These are phyloP conservation scores for Monosporascus sp. DNA, from an alignment of 2,329 filamentous ascomycete species.

Conservation along the genomic window DNA sequence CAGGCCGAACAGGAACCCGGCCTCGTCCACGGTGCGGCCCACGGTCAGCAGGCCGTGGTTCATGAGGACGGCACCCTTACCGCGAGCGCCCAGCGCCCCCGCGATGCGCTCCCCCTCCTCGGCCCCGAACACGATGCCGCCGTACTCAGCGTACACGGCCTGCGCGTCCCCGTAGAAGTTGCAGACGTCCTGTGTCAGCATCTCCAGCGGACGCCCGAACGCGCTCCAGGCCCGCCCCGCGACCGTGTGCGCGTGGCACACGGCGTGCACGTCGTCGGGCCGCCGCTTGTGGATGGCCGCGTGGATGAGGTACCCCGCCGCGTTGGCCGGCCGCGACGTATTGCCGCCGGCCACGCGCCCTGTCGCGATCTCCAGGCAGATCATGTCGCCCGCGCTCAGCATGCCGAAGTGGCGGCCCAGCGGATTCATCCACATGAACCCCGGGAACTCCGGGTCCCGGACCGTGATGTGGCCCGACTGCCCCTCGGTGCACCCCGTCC, in stretches of 20 bases:
- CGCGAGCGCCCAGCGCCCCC: conserved; percentile 49
- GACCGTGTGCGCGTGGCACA: conserved; percentile 64
- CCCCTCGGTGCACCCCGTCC: conserved; percentile 62
- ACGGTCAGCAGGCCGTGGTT: conserved; percentile 71
- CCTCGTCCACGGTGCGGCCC: conserved; percentile 67
- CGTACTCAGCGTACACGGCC: conserved; percentile 54
- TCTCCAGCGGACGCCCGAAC: conserved; percentile 61
- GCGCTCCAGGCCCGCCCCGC: conserved; percentile 63
- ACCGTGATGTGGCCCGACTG: conserved; percentile 47
- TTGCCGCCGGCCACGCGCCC: conserved; percentile 63
- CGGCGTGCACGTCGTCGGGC: conserved; percentile 54
- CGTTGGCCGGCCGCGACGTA: conserved; percentile 53
- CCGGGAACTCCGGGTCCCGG: conserved; percentile 21
- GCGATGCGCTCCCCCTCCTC: conserved; percentile 63
- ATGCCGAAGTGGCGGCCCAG: conserved; percentile 60
- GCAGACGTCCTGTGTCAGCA: conserved; percentile 64
- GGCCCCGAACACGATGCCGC: conserved; percentile 49
- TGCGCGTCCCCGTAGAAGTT: conserved; percentile 57
- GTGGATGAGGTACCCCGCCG: conserved; percentile 66
- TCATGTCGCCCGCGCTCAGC: conserved; percentile 60
- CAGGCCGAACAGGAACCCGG: conserved; percentile 62
- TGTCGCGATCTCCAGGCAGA: conserved; percentile 51
- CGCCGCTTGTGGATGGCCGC: conserved; percentile 61
- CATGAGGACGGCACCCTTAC: conserved; percentile 58
- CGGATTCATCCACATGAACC: conserved; percentile 59